phyloP scores from a whole-genome alignment of 192 early-diverging fungal species.

The Coemansia sp. region DNA sequence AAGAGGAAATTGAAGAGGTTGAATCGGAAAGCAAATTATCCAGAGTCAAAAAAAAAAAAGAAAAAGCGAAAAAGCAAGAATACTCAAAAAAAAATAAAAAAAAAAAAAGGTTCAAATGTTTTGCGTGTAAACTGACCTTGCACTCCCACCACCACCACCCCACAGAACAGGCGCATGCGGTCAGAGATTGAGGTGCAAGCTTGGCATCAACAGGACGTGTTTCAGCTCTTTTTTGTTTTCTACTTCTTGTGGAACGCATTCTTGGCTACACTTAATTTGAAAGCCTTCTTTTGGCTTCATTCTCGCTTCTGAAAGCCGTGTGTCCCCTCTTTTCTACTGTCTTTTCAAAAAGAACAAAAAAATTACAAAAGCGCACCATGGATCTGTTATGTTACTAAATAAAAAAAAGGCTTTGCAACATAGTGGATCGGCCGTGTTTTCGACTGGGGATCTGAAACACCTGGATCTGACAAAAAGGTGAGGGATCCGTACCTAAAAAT shows the following conservation, averaged over 20 bases:
- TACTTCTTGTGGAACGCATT: not conserved
- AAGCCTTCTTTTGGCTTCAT: not conserved
- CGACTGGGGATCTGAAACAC: no score
- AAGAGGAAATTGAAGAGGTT: constrained; percentile 2
- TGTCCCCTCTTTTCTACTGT: constrained; percentile 4
- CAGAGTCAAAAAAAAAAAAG: not conserved
- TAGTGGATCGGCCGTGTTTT: no score
- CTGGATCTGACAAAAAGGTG: no score
- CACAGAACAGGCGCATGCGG: not conserved
- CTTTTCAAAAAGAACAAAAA: constrained; percentile 1
- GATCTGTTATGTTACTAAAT: not conserved
- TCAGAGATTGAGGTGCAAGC: not conserved
- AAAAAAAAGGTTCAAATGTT: not conserved
- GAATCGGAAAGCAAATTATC: not conserved
- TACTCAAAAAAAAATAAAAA: not conserved
- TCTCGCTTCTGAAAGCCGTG: not conserved
- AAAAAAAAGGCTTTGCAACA: no score
- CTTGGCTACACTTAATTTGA: not conserved
- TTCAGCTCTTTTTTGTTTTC: not conserved
- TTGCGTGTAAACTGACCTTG: not conserved
- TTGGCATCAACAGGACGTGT: no score
- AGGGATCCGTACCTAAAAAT: no score
- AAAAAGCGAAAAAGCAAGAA: not conserved
- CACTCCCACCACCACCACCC: not conserved
- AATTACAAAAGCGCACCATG: not conserved